Percentiles rank a stretch among this genome's conserved stretches.
phyloP scores from a whole-genome alignment of 2,329 filamentous ascomycete species.

The Dactylellina haptotyla region DNA sequence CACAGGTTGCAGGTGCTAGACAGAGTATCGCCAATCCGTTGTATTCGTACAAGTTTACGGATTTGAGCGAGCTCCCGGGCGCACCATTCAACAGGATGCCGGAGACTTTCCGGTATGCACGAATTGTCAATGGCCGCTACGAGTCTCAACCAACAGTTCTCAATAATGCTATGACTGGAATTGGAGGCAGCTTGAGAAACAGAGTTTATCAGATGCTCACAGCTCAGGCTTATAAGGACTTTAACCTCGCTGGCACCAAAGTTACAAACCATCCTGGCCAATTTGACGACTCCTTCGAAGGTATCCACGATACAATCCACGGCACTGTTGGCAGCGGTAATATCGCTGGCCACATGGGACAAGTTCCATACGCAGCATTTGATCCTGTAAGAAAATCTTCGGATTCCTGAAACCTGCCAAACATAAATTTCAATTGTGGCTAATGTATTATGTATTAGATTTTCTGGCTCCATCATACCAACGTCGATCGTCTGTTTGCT shows the following conservation, averaged over 20 bases:
- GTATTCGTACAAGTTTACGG: constrained; percentile 69
- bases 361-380: constrained; percentile 76
- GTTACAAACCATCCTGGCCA: background rate
- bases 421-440: no score
- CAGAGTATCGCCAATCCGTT: constrained; percentile 72
- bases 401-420: no score
- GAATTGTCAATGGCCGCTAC: background rate
- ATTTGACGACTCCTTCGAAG: constrained; percentile 19
- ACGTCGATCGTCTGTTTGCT: constrained; percentile 60
- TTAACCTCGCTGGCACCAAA: constrained; percentile 61
- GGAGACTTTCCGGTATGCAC: constrained; percentile 25
- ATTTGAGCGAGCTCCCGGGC: constrained; percentile 7
- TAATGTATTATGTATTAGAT: constrained; percentile 68
- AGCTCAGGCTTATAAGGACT: constrained; percentile 70
- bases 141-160: constrained; percentile 17
- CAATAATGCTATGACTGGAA: constrained; percentile 12
- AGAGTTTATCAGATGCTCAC: constrained; percentile 75
- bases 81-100: constrained; percentile 15
- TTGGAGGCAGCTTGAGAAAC: constrained; percentile 59
- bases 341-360: constrained; percentile 63
- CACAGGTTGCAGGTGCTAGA: constrained; percentile 67
- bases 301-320: constrained; percentile 28
- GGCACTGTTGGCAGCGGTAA: constrained; percentile 14
- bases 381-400: constrained; percentile 10
- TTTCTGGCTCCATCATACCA: constrained; percentile 79